Evolutionary conservation across 768 basidiomycete genomes (phyloP).

Genomic region (Kwoniella dejecticola): DNA sequence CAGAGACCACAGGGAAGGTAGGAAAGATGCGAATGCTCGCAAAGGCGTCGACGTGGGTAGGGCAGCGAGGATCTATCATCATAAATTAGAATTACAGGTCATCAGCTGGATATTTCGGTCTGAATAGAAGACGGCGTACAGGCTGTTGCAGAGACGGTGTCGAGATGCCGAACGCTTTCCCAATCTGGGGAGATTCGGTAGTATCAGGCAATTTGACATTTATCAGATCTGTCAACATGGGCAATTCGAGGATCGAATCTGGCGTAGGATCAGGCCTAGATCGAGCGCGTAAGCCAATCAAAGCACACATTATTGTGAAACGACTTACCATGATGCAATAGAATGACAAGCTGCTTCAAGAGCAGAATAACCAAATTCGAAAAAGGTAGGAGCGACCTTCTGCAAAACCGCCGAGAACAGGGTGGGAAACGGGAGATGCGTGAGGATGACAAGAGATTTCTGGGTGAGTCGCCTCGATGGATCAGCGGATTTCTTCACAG

Average conservation of each 20-base stretch:
- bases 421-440: slow-evolving; percentile 76
- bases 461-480: slow-evolving; percentile 42
- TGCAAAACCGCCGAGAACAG: slow-evolving; percentile 71
- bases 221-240: slow-evolving; percentile 77
- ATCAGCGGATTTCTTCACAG: not conserved
- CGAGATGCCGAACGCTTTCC: slow-evolving; percentile 61
- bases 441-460: slow-evolving; percentile 79
- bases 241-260: slow-evolving; percentile 72
- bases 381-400: slow-evolving; percentile 69
- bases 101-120: no score
- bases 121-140: not conserved
- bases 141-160: slow-evolving; percentile 3
- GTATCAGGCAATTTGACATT: slow-evolving; percentile 71
- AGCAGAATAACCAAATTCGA: slow-evolving; percentile 72
- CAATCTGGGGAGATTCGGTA: slow-evolving; percentile 75
- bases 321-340: slow-evolving; percentile 75
- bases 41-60: slow-evolving; percentile 54
- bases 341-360: slow-evolving; percentile 84
- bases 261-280: slow-evolving; percentile 75
- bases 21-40: slow-evolving; percentile 51
- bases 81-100: not conserved
- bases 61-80: slow-evolving; percentile 50
- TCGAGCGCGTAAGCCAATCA: slow-evolving; percentile 24
- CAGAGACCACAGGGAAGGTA: slow-evolving; percentile 59
- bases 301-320: no score